phyloP scores from a whole-genome alignment of 1,284 basidiomycete genomes.

The Marasmius fiardii region DNA sequence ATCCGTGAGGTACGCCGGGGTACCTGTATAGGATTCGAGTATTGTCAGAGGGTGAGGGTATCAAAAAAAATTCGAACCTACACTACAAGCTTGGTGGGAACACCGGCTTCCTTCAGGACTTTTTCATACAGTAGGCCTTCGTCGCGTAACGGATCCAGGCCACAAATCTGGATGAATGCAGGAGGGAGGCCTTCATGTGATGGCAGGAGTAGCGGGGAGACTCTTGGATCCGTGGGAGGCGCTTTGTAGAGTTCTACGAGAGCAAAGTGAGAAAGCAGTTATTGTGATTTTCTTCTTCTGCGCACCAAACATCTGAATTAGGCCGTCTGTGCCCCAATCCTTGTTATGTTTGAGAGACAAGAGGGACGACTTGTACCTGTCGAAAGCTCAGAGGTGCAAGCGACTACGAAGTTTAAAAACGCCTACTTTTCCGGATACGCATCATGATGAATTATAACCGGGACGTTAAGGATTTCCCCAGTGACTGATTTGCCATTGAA shows the following conservation, averaged over 20 bases:
- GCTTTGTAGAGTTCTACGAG: background rate
- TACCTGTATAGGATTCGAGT: background rate
- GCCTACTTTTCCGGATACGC: slow-evolving; percentile 11
- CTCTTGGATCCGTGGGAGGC: slow-evolving; percentile 4
- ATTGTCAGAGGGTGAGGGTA: background rate
- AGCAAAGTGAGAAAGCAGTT: no score
- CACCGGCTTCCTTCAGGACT: slow-evolving; percentile 5
- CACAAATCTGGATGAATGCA: slow-evolving; percentile 11
- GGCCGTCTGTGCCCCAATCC: background rate
- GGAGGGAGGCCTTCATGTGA: slow-evolving; percentile 9
- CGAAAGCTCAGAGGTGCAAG: background rate
- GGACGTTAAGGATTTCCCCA: slow-evolving; percentile 12
- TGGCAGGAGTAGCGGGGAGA: slow-evolving; percentile 6
- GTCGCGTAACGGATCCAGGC: slow-evolving; percentile 14
- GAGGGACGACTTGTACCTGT: slow-evolving; percentile 9
- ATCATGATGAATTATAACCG: slow-evolving; percentile 5
- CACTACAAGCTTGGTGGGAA: slow-evolving; percentile 12
- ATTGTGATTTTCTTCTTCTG: no score
- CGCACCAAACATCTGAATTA: background rate
- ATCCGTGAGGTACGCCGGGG: background rate
- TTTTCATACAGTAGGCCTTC: slow-evolving; percentile 13
- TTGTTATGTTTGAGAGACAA: slow-evolving; percentile 12
- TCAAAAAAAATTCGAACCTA: background rate
- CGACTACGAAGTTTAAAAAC: background rate
- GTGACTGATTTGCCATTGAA: slow-evolving; percentile 10